Percentiles rank a stretch among this genome's conserved stretches.
Conservation (phyloP, 2,329 filamentous ascomycete species). For the Aspergillus fructus region DNA sequence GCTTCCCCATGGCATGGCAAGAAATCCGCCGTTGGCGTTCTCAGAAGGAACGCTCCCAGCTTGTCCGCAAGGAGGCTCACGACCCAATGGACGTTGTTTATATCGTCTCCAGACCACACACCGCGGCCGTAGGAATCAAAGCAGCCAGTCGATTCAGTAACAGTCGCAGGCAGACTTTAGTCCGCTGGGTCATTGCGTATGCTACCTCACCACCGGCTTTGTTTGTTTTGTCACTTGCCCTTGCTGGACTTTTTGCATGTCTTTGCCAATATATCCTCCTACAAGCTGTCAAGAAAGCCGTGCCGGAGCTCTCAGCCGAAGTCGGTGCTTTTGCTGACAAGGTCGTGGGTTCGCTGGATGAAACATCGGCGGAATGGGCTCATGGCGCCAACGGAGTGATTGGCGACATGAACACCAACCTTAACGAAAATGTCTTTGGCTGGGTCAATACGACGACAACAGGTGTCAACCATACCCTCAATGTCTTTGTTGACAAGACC, state of each 20-base stretch:
- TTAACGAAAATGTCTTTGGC: conserved; percentile 82
- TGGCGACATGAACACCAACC: conserved; percentile 60
- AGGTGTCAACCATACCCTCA: conserved; percentile 83
- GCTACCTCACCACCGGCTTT: conserved; percentile 80
- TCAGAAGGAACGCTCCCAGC: conserved; percentile 67
- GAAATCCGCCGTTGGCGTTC: conserved; percentile 76
- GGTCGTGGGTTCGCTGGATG: conserved; percentile 70
- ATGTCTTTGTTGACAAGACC: conserved; percentile 76
- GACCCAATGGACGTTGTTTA: conserved; percentile 89
- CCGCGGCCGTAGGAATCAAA: conserved; percentile 70
- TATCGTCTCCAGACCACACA: conserved; percentile 77
- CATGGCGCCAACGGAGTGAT: conserved; percentile 73
- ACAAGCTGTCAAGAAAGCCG: conserved; percentile 68
- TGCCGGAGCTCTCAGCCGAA: conserved; percentile 71
- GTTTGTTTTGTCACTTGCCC: conserved; percentile 79
- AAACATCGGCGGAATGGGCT: conserved; percentile 75
- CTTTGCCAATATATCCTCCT: conserved; percentile 81
- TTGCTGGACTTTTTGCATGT: conserved; percentile 80
- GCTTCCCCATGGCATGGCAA: conserved; percentile 74
- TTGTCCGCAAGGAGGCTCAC: conserved; percentile 65
- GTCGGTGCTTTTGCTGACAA: conserved; percentile 77
- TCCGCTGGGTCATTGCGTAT: conserved; percentile 83
- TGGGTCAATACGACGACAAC: conserved; percentile 83
- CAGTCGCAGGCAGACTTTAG: conserved; percentile 66
- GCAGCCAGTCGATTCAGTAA: conserved; percentile 63